These are phyloP conservation scores for Jackrogersella multiformis DNA, from an alignment of 495 filamentous ascomycete genomes.

Conservation along the genomic window DNA sequence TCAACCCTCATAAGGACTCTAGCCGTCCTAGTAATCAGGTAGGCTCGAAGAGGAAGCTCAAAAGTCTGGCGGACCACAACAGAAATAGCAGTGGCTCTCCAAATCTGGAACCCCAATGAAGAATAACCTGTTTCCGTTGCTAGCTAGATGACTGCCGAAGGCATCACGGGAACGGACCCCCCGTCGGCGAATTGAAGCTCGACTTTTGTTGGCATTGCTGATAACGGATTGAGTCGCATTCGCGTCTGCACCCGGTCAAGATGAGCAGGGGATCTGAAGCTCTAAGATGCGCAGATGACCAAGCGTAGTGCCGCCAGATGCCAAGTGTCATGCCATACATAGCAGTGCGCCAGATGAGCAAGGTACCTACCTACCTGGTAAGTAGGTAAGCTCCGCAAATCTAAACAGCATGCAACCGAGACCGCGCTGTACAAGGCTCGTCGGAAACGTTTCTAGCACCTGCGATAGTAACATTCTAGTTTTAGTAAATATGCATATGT, in stretches of 20 bases:
- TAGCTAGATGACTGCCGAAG: conserved; percentile 30
- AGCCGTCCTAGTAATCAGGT: conserved; percentile 40
- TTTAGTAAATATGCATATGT: conserved; percentile 21
- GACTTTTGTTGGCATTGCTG: conserved; percentile 25
- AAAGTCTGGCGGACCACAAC: conserved; percentile 20
- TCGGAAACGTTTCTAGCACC: conserved; percentile 14
- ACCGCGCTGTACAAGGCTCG: conserved; percentile 6
- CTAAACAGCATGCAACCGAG: conserved; percentile 6
- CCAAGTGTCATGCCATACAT: conserved; percentile 26
- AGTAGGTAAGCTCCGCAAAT: conserved; percentile 4
- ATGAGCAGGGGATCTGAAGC: conserved; percentile 35
- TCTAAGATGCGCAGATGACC: conserved; percentile 37
- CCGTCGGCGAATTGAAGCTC: conserved; percentile 29
- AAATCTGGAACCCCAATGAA: conserved; percentile 30
- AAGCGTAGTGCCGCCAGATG: conserved; percentile 26
- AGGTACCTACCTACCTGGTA: too few species aligned
- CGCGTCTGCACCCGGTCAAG: conserved; percentile 28
- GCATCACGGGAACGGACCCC: conserved; percentile 39
- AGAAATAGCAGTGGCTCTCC: conserved; percentile 36
- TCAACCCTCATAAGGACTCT: conserved; percentile 13
- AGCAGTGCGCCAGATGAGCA: conserved; percentile 16
- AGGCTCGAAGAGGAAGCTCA: conserved; percentile 42
- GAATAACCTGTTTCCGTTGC: conserved; percentile 8
- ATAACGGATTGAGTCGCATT: conserved; percentile 40
- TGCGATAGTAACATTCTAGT: conserved; percentile 14